These are phyloP conservation scores for Testicularia cyperi DNA, from an alignment of 1,284 basidiomycete species.

Conservation along the genomic window DNA sequence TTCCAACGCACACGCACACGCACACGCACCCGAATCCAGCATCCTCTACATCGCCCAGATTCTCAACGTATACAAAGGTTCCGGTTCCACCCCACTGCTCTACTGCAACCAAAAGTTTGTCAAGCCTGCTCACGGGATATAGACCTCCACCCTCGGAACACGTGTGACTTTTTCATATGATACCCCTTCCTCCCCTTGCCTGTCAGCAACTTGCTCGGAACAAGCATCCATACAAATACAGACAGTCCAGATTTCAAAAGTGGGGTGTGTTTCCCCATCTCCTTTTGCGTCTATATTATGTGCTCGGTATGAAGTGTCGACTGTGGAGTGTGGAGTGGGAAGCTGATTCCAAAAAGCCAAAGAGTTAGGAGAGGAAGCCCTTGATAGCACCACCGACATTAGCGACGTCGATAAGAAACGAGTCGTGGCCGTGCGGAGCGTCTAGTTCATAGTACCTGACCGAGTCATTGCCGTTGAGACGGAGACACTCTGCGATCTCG, in stretches of 20 bases:
- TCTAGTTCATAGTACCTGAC: conserved; percentile 97
- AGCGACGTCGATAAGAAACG: conserved; percentile 81
- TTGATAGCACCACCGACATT: conserved; percentile 77
- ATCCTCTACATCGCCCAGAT: conserved; percentile 23
- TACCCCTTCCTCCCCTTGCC: too few species aligned
- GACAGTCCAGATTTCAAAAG: background rate
- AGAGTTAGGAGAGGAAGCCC: conserved; percentile 67
- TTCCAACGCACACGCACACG: background rate
- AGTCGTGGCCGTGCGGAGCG: conserved; percentile 93
- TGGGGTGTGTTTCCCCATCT: background rate
- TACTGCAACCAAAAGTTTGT: conserved; percentile 23
- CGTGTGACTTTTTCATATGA: background rate
- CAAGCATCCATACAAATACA: background rate
- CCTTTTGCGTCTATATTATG: conserved; percentile 1
- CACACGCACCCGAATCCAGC: background rate
- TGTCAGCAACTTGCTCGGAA: too few species aligned
- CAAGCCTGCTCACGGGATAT: background rate
- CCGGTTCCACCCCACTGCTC: conserved; percentile 4
- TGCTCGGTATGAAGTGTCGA: background rate
- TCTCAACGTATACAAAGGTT: conserved; percentile 3
- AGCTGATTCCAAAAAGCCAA: background rate
- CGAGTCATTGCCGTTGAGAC: conserved; percentile 73
- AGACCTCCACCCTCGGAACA: background rate
- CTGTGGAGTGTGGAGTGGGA: too few species aligned
- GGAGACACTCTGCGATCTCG: conserved; percentile 87